Evolutionary conservation across 768 basidiomycete species (phyloP), one percentile per base, ranked within the genome.

Genomic region (Termitomyces sp.): DNA sequence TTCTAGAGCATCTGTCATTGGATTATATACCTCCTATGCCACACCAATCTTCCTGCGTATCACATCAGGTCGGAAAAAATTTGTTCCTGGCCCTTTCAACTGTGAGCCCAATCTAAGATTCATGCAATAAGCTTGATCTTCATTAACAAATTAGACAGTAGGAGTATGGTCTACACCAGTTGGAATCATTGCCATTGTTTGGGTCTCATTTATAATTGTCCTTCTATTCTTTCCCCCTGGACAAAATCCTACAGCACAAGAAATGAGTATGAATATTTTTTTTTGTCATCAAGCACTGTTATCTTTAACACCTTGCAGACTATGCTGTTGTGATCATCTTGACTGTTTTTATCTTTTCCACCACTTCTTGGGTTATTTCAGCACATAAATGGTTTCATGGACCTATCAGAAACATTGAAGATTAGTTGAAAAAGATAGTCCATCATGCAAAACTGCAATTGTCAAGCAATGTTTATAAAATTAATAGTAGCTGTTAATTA

Each of bases 1-100:
- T 2, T 64, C 53, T n/a, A 89, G 87, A 7, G 81, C 88, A 12
- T 77, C 88, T 4, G 88, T 89, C 7, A 87, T 89, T 56, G 87
- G 88, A 4, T 68, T 90, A 36, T 89, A 90, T 63, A 80, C 82
- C 1, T 85, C 84, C 8, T 89, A 89, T 64, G 81, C 81, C 1
- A 75, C 80, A 0, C 88, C 88, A 2, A 88, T 90, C 52, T 82
- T 89, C 63, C 77, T 89, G 35, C 80, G 88, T 36, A 84, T 90
- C 61, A 89, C 87, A 0, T 88, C 82, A 26, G 88, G 88, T 8
- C 75, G 86, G 48, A 64, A 82, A 46, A 82, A 76, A 65, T 69
- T 89, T 13, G 66, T 75, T 9, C 84, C 84, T 1, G 87, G 88
- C 12, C 40, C 53, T 7, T 54, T 54, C 28, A 54, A 14, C 28